phyloP scores from a whole-genome alignment of 768 basidiomycete species.

The Mycena vitilis region DNA sequence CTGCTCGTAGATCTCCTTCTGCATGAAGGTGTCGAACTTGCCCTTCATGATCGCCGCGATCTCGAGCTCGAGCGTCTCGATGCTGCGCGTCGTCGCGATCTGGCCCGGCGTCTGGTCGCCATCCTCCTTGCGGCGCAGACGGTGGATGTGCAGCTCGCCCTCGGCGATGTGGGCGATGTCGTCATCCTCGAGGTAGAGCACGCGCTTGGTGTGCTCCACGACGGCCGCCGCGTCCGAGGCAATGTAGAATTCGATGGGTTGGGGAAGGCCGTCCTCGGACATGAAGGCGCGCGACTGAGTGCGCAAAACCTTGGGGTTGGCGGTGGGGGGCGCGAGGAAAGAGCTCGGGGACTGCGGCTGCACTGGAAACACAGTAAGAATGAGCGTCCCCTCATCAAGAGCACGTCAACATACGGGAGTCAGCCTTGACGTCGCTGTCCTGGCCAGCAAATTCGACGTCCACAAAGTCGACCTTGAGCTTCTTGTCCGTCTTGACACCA shows the following conservation, averaged over 20 bases:
- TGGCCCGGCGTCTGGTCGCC: constrained; percentile 69
- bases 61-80: constrained; percentile 98
- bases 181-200: constrained; percentile 98
- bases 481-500: constrained; percentile 99
- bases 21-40: constrained; percentile 99
- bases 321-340: constrained; percentile 74
- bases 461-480: constrained; percentile 99
- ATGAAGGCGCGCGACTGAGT: constrained; percentile 98
- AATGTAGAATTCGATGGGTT: constrained; percentile 99
- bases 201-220: constrained; percentile 98
- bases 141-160: constrained; percentile 98
- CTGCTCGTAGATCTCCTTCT: constrained; percentile 99
- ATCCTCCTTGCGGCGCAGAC: constrained; percentile 90
- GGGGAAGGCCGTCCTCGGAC: constrained; percentile 97
- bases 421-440: constrained; percentile 60
- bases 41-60: constrained; percentile 99
- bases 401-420: constrained; percentile 51
- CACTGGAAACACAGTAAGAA: constrained; percentile 43
- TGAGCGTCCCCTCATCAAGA: constrained; percentile 5
- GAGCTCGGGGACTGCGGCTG: constrained; percentile 63
- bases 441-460: constrained; percentile 94
- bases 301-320: constrained; percentile 84
- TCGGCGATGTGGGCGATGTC: constrained; percentile 98
- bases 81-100: constrained; percentile 84
- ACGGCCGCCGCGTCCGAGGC: constrained; percentile 97